Conservation (phyloP, 805 yeast genomes). For the Starmerella vitae region DNA sequence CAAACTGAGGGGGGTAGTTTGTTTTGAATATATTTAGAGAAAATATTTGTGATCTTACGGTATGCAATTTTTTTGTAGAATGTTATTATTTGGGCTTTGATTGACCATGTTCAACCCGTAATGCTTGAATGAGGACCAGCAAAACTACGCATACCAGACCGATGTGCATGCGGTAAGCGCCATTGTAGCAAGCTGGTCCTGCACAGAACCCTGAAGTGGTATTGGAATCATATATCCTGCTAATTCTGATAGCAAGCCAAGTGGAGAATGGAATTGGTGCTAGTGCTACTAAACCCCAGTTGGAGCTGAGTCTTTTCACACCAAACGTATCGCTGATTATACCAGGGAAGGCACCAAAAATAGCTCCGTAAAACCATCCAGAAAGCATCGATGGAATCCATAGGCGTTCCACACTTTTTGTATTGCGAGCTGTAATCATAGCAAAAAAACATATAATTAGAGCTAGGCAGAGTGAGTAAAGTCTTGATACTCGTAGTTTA, state of each 20-base stretch:
- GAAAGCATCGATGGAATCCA: constrained; percentile 41
- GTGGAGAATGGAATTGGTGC: constrained; percentile 54
- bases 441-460: constrained; percentile 35
- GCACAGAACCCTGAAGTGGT: constrained; percentile 22
- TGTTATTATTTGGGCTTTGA: too few species aligned
- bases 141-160: constrained; percentile 6
- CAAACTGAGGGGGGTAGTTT: too few species aligned
- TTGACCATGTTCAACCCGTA: constrained; percentile 4
- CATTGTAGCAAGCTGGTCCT: constrained; percentile 15
- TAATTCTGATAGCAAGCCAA: constrained; percentile 49
- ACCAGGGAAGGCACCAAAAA: constrained; percentile 63
- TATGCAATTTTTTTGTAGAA: too few species aligned
- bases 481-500: constrained; percentile 32
- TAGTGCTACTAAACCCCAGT: constrained; percentile 59
- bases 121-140: constrained; percentile 5
- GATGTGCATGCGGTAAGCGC: constrained; percentile 16
- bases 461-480: constrained; percentile 44
- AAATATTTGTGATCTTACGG: too few species aligned
- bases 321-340: constrained; percentile 65
- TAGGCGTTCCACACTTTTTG: constrained; percentile 24
- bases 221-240: constrained; percentile 43
- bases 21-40: too few species aligned
- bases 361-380: constrained; percentile 61
- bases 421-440: constrained; percentile 31
- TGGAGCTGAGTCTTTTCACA: constrained; percentile 48